phyloP scores from a whole-genome alignment of 1,284 basidiomycete species.

The Boletus calvinii region DNA sequence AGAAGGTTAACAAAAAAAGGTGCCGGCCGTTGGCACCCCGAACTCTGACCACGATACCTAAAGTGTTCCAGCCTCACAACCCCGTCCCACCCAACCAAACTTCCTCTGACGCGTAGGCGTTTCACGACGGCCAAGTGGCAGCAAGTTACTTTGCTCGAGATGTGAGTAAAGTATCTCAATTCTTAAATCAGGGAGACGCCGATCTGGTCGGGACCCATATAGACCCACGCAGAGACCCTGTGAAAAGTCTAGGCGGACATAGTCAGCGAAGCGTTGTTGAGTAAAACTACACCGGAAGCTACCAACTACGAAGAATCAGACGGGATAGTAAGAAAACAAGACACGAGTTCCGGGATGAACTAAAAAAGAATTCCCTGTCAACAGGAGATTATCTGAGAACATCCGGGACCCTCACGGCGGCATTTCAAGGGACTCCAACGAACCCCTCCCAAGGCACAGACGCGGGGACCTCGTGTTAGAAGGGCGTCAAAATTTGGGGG shows the following conservation, averaged over 20 bases:
- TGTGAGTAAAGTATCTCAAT: neutral
- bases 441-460: neutral
- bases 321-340: neutral
- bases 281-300: neutral
- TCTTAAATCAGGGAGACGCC: neutral
- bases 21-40: neutral
- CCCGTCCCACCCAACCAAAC: neutral
- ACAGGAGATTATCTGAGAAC: neutral
- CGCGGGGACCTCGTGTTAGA: neutral
- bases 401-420: neutral
- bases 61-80: neutral
- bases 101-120: neutral
- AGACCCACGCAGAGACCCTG: neutral
- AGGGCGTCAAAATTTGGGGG: neutral
- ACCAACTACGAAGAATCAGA: neutral
- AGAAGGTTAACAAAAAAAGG: neutral
- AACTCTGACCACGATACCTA: neutral
- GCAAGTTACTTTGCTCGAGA: neutral
- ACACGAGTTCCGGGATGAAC: neutral
- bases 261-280: neutral
- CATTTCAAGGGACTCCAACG: neutral
- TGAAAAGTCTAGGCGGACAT: neutral
- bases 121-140: neutral
- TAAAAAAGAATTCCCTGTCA: neutral
- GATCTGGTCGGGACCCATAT: neutral